Conservation (phyloP, 2,329 filamentous ascomycete species). For the Fusarium ambrosium region DNA sequence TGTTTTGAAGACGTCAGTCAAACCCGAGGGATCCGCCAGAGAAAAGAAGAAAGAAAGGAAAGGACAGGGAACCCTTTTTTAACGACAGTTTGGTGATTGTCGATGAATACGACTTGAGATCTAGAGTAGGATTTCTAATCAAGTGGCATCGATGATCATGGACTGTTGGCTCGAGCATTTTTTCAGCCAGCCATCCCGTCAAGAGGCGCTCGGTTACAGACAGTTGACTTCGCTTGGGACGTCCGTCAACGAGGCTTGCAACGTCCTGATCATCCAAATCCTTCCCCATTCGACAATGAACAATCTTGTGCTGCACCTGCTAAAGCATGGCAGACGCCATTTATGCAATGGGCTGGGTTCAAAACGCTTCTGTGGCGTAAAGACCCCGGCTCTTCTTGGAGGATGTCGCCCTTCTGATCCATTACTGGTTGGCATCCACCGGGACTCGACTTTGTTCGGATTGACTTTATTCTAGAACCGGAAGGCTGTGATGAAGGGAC, state of each 20-base stretch:
- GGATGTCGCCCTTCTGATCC: conserved; percentile 7
- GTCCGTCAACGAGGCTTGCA: neutral
- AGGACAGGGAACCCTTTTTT: neutral
- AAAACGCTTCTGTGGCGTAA: neutral
- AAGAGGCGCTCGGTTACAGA: neutral
- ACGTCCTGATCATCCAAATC: neutral
- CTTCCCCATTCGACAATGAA: conserved; percentile 15
- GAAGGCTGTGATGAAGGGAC: neutral
- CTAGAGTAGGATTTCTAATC: neutral
- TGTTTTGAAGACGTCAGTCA: conserved; percentile 12
- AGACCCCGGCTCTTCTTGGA: neutral
- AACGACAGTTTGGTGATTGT: neutral
- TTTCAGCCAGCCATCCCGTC: conserved; percentile 15
- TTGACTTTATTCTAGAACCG: conserved; percentile 17
- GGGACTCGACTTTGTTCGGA: conserved; percentile 7
- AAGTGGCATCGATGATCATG: neutral
- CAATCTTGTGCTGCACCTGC: conserved; percentile 6
- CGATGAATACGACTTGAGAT: neutral
- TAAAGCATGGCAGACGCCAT: neutral
- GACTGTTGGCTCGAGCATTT: conserved; percentile 8
- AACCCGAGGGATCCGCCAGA: neutral
- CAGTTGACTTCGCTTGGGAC: neutral
- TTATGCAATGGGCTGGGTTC: conserved; percentile 5
- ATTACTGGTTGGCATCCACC: conserved; percentile 18
- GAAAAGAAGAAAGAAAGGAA: neutral